These are phyloP conservation scores for Leishmania martiniquensis DNA, from an alignment of 208 protist species.

Conservation along the genomic window DNA sequence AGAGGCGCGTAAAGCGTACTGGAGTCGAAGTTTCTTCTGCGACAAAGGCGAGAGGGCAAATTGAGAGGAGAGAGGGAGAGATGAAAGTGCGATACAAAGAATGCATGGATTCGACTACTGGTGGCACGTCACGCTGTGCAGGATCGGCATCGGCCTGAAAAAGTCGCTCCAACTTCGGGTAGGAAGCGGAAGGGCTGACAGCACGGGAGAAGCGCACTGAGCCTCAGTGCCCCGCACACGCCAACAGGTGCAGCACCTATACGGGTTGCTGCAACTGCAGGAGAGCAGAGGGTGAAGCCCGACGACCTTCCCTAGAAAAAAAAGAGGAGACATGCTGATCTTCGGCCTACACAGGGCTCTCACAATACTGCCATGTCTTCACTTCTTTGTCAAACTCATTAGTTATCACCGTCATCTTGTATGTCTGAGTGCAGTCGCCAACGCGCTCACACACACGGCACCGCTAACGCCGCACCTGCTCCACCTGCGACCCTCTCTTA, in stretches of 20 bases:
- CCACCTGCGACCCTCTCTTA: not conserved
- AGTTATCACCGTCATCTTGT: not conserved
- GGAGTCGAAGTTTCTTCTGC: not conserved
- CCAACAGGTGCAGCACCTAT: not conserved
- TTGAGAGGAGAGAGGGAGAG: constrained; percentile 1
- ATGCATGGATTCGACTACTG: not conserved
- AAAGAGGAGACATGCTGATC: not conserved
- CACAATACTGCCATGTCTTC: not conserved
- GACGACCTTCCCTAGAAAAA: not conserved
- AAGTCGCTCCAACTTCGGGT: not conserved
- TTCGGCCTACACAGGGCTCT: not conserved
- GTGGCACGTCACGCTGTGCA: not conserved
- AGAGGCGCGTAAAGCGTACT: not conserved
- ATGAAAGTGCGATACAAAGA: not conserved
- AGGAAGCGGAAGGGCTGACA: no score
- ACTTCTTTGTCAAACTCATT: not conserved
- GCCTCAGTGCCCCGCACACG: no score
- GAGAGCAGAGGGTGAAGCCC: not conserved
- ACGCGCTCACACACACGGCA: not conserved
- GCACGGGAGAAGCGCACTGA: no score
- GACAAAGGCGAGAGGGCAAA: not conserved
- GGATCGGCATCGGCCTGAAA: not conserved
- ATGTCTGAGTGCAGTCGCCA: not conserved
- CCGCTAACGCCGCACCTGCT: not conserved
- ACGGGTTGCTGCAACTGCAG: not conserved